These are phyloP conservation scores for Tetrapisispora namnaoensis DNA, from an alignment of 805 yeast species.

Conservation along the genomic window DNA sequence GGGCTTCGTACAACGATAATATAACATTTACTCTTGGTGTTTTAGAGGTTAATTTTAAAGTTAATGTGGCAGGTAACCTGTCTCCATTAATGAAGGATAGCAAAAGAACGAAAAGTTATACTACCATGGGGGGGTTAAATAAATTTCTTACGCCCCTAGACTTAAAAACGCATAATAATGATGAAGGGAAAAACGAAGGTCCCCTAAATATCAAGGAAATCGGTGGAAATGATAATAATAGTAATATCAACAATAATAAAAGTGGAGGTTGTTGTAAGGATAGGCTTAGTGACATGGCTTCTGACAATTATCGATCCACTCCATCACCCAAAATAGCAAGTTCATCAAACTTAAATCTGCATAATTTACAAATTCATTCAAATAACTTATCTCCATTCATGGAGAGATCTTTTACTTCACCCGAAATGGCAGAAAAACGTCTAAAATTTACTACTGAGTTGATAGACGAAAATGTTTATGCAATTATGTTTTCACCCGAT, in stretches of 20 bases:
- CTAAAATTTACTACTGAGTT: constrained; percentile 10
- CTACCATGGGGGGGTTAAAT: too few relatives aligned
- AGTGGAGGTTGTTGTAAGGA: neutral
- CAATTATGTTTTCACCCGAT: constrained; percentile 22
- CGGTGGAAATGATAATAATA: neutral
- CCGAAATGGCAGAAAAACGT: neutral
- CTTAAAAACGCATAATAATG: neutral
- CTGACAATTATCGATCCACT: neutral
- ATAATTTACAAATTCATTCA: neutral
- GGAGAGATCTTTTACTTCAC: neutral
- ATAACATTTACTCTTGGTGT: constrained; percentile 61
- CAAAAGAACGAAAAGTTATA: neutral
- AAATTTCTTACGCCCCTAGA: neutral
- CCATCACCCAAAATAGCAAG: neutral
- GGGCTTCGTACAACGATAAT: constrained; percentile 42
- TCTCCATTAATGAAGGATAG: neutral
- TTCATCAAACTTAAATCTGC: neutral
- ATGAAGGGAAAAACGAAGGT: neutral
- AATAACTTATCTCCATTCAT: neutral
- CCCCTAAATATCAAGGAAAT: neutral
- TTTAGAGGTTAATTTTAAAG: constrained; percentile 12
- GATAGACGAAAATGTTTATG: constrained; percentile 3
- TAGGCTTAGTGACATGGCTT: neutral
- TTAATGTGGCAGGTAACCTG: neutral
- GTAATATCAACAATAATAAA: neutral